These are phyloP conservation scores for Fusarium sp. DNA, from an alignment of 2,329 filamentous ascomycete species.

Conservation along the genomic window DNA sequence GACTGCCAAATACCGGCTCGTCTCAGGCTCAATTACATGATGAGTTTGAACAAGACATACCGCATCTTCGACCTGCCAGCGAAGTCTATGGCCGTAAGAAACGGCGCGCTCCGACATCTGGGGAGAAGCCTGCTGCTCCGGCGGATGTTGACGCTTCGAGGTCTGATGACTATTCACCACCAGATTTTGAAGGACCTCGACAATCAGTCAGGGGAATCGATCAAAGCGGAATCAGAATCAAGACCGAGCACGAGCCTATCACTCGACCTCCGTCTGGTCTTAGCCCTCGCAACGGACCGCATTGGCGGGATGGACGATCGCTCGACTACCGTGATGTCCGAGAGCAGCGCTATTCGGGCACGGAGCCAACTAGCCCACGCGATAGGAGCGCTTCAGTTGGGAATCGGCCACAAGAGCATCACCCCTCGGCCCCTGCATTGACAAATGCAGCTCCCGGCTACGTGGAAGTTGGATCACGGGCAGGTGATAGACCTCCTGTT, in stretches of 20 bases:
- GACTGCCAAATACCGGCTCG: background rate
- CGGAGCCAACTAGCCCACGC: constrained; percentile 9
- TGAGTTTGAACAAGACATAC: constrained; percentile 27
- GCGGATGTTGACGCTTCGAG: constrained; percentile 3
- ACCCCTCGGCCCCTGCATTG: background rate
- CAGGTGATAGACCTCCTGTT: constrained; percentile 2
- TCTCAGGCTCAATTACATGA: constrained; percentile 2
- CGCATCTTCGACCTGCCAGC: constrained; percentile 49
- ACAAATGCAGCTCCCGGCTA: constrained; percentile 8
- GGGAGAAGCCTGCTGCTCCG: constrained; percentile 2
- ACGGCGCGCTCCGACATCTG: background rate
- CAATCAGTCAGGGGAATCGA: background rate
- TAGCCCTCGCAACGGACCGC: constrained; percentile 1
- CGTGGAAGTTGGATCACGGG: constrained; percentile 14
- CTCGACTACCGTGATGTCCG: constrained; percentile 39
- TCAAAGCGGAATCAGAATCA: background rate
- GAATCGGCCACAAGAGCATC: constrained; percentile 25
- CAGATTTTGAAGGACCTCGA: constrained; percentile 1
- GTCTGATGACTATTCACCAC: constrained; percentile 6
- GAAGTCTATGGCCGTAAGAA: constrained; percentile 51
- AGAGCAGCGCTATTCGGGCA: constrained; percentile 28
- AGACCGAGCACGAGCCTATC: constrained; percentile 2
- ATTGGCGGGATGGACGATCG: constrained; percentile 18
- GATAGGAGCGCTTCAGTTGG: constrained; percentile 41
- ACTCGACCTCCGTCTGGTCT: background rate